Evolutionary conservation across 306 rosid species (phyloP).

Genomic region (Ochetophila trinervis): DNA sequence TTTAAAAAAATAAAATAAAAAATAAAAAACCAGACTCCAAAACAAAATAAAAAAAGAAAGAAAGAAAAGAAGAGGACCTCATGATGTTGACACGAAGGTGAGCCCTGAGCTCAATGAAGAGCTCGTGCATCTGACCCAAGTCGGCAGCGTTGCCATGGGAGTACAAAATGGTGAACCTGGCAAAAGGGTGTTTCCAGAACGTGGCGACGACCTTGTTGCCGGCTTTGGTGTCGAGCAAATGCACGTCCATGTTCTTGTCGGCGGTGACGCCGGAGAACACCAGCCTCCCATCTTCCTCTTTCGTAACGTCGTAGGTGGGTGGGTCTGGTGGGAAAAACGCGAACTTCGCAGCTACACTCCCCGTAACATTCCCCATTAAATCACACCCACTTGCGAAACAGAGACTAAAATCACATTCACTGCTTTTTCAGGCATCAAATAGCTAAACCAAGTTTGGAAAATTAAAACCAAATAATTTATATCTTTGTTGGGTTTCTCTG

Average conservation of each 20-base stretch:
- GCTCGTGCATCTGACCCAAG: constrained; percentile 93
- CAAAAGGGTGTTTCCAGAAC: constrained; percentile 83
- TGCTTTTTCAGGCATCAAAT: constrained; percentile 47
- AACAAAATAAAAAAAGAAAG: neutral
- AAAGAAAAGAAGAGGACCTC: constrained; percentile 38
- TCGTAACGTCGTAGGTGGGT: constrained; percentile 66
- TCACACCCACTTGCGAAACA: constrained; percentile 29
- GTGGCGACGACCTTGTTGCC: constrained; percentile 83
- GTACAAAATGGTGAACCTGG: constrained; percentile 80
- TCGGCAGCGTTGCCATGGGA: constrained; percentile 99
- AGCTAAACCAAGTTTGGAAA: neutral
- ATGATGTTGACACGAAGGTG: constrained; percentile 94
- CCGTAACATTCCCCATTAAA: constrained; percentile 90
- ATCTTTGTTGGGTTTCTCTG: constrained; percentile 6
- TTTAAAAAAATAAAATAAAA: neutral
- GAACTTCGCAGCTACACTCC: constrained; percentile 85
- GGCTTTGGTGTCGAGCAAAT: constrained; percentile 57
- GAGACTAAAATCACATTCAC: constrained; percentile 7
- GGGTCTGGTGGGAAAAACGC: constrained; percentile 99
- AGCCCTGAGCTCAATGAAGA: constrained; percentile 92
- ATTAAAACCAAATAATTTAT: too few species aligned
- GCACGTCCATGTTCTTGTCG: constrained; percentile 67
- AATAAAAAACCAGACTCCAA: neutral
- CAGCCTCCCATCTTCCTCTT: constrained; percentile 49
- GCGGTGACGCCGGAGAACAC: constrained; percentile 68